Conservation (phyloP, 2,329 filamentous ascomycete species). For the Cladophialophora psammophila region DNA sequence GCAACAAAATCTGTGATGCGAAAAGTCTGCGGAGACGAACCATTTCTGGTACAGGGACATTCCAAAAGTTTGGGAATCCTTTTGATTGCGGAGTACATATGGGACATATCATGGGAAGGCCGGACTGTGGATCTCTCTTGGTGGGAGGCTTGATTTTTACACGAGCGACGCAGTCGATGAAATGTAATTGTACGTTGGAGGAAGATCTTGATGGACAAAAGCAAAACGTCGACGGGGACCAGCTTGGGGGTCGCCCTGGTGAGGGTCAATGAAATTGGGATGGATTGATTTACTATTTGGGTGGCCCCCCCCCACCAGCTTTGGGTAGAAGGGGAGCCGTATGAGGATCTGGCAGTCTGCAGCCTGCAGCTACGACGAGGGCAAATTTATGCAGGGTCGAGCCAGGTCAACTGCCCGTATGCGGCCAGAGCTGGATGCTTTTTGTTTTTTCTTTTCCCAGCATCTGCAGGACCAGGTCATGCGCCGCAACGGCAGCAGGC, state of each 20-base stretch:
- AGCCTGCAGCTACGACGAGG: not conserved
- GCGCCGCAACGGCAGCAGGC: not conserved
- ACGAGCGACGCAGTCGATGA: not conserved
- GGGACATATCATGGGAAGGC: not conserved
- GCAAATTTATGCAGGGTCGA: not conserved
- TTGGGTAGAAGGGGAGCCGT: not conserved
- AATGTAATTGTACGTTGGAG: constrained; percentile 13
- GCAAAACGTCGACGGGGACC: not conserved
- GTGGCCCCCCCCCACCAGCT: not conserved
- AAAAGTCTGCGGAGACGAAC: constrained; percentile 11
- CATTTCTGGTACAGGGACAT: not conserved
- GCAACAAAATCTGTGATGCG: constrained; percentile 23
- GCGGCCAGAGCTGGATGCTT: not conserved
- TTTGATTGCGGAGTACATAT: constrained; percentile 15
- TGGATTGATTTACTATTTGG: not conserved
- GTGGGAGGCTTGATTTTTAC: not conserved
- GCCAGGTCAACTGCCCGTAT: not conserved
- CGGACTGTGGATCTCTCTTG: not conserved
- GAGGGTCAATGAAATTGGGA: not conserved
- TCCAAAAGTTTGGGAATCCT: constrained; percentile 28
- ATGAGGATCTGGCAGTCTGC: not conserved
- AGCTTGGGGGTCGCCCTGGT: not conserved
- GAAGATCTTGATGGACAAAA: constrained; percentile 10
- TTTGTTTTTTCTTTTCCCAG: not conserved
- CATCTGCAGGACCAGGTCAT: not conserved